A percentile compares a stretch with the other conserved stretches of the same genome.
These are phyloP conservation scores for Didymella exigua DNA, from an alignment of 2,329 filamentous ascomycete genomes.

Conservation along the genomic window DNA sequence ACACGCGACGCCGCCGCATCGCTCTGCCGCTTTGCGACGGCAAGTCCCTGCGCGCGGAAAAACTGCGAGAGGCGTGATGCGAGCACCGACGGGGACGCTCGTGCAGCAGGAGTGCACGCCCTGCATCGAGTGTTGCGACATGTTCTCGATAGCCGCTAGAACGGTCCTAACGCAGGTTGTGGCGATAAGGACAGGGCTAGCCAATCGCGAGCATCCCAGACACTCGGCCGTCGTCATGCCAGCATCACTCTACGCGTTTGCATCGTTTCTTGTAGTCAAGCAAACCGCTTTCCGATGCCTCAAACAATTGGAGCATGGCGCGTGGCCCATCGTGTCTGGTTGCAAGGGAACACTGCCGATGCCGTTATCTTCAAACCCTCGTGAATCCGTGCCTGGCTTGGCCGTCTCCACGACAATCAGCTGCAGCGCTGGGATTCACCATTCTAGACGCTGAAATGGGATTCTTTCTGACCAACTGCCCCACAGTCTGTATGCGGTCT, in stretches of 20 bases:
- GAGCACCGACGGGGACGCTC: constrained; percentile 4
- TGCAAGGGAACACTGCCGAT: constrained; percentile 13
- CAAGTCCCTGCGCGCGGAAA: constrained; percentile 10
- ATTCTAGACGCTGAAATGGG: constrained; percentile 21
- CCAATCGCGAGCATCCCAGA: constrained; percentile 29
- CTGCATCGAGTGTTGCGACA: constrained; percentile 22
- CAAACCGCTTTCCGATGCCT: constrained; percentile 20
- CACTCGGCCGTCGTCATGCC: constrained; percentile 35
- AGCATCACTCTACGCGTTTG: constrained; percentile 24
- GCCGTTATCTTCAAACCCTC: constrained; percentile 13
- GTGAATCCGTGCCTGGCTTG: constrained; percentile 12
- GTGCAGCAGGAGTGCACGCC: constrained; percentile 16
- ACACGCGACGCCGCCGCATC: constrained; percentile 2
- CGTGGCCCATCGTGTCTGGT: constrained; percentile 12
- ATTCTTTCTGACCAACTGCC: constrained; percentile 22
- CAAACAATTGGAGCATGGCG: constrained; percentile 14
- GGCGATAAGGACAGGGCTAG: constrained; percentile 35
- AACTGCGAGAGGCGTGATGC: not conserved
- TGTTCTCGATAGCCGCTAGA: constrained; percentile 20
- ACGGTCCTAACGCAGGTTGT: constrained; percentile 23
- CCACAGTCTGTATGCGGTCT: constrained; percentile 30
- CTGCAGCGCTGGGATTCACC: constrained; percentile 7
- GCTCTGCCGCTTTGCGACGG: constrained; percentile 5
- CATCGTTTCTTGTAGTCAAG: constrained; percentile 40
- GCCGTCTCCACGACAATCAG: constrained; percentile 18